Conservation (phyloP, 352 stramenopile genomes). For the Pythium guiyangense region DNA sequence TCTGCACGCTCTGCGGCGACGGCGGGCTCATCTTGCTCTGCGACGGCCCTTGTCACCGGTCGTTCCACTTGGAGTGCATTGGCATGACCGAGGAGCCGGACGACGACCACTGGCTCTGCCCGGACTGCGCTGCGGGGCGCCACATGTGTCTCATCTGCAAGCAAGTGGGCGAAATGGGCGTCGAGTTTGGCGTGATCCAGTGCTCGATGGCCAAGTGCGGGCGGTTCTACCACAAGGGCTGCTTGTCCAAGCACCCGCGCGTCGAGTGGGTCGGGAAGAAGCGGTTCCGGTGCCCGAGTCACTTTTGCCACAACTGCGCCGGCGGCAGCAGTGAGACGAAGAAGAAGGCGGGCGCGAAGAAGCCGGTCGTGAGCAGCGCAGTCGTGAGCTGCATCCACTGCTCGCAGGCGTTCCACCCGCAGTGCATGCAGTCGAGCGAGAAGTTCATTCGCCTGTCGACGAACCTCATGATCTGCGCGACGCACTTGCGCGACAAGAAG, state of each 20-base stretch:
- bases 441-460: slow-evolving; percentile 81
- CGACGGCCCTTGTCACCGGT: slow-evolving; percentile 90
- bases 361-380: slow-evolving; percentile 6
- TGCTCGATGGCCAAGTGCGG: slow-evolving; percentile 90
- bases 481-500: slow-evolving; percentile 61
- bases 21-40: slow-evolving; percentile 90
- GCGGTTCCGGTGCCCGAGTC: slow-evolving; percentile 88
- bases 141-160: slow-evolving; percentile 92
- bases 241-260: slow-evolving; percentile 61
- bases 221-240: slow-evolving; percentile 91
- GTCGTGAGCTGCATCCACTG: slow-evolving; percentile 89
- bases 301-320: slow-evolving; percentile 82
- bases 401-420: slow-evolving; percentile 69
- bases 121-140: slow-evolving; percentile 83
- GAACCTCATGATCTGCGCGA: slow-evolving; percentile 88
- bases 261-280: slow-evolving; percentile 88
- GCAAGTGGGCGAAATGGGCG: slow-evolving; percentile 86
- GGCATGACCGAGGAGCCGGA: slow-evolving; percentile 80
- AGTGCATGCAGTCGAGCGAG: slow-evolving; percentile 70
- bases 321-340: slow-evolving; percentile 12
- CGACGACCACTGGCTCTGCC: slow-evolving; percentile 89
- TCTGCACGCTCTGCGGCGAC: slow-evolving; percentile 91
- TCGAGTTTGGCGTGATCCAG: slow-evolving; percentile 87
- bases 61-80: slow-evolving; percentile 91
- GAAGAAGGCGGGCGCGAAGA: slow-evolving; percentile 31